phyloP scores from a whole-genome alignment of 2,329 filamentous ascomycete species.

The Phialophora macrospora region DNA sequence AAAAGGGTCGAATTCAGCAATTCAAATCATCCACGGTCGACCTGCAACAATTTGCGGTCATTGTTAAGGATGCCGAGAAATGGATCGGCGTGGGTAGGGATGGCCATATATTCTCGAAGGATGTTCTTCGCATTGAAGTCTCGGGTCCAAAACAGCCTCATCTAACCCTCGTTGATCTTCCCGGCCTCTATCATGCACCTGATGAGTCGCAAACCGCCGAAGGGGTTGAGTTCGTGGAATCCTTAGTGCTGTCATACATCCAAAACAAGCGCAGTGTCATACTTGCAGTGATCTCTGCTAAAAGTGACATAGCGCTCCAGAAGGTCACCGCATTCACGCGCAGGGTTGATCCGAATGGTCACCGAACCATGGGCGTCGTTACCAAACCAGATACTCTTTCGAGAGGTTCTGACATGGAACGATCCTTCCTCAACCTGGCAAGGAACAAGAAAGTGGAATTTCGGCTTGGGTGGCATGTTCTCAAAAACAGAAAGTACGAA shows the following conservation, averaged over 20 bases:
- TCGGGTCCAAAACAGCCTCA: slow-evolving; percentile 47
- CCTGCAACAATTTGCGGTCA: slow-evolving; percentile 37
- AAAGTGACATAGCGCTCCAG: slow-evolving; percentile 51
- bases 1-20: slow-evolving; percentile 31
- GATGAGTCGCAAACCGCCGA: slow-evolving; percentile 41
- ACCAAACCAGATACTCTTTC: slow-evolving; percentile 40
- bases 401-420: slow-evolving; percentile 46
- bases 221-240: slow-evolving; percentile 59
- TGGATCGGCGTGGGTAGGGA: slow-evolving; percentile 38
- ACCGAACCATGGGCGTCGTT: slow-evolving; percentile 33
- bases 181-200: slow-evolving; percentile 48
- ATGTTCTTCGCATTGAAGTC: slow-evolving; percentile 52
- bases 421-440: slow-evolving; percentile 45
- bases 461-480: slow-evolving; percentile 42
- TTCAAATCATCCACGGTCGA: slow-evolving; percentile 36
- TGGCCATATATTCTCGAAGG: slow-evolving; percentile 46
- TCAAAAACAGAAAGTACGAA: slow-evolving; percentile 39
- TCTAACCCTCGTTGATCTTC: slow-evolving; percentile 53
- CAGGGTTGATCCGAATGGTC: slow-evolving; percentile 28
- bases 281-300: slow-evolving; percentile 53
- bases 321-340: slow-evolving; percentile 47
- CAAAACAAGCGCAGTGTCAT: slow-evolving; percentile 52
- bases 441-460: slow-evolving; percentile 45
- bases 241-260: slow-evolving; percentile 52
- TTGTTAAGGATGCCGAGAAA: slow-evolving; percentile 39